Base-by-base conservation (phyloP, 148 eudicot species). In the Rhododendron mucronatum region DNA sequence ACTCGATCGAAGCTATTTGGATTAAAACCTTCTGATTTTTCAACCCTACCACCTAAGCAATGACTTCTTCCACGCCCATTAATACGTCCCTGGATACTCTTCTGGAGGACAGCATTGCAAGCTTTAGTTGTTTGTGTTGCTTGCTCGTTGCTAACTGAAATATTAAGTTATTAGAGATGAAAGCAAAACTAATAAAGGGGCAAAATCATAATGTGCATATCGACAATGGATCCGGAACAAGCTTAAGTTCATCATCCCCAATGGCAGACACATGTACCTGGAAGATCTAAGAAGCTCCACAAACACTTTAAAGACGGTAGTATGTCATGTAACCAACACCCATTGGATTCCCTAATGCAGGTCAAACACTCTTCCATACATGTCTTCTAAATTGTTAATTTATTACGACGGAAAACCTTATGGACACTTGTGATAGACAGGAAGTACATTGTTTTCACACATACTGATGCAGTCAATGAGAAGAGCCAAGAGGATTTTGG, bases 1-100 rank as follows among this genome's bases (percentile, higher is more conserved):
- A 96, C 97, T 41, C 98, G 94, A 57, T 96, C 99, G 77, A 96
- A 96, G 87, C 95, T 96, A 86, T 92, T 91, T 13, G 98, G 93
- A 35, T 90, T 51, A 88, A 96, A 96, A 10, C 99, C 99, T 87
- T 91, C 87, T 0, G 94, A 94, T 87, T 92, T 96, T 75, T 92
- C 94, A 82, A 93, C 99, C 90, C 98, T 92, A 37, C 84, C 96
- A 69, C 98, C 99, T 74, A 83, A 83, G 16, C 84, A 26, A 63
- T 94, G 91, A 83, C 86, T 94, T 88, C 93, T 92, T 86, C 98
- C 99, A 65, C 87, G 88, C 84, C 99, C 98, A 87, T 96, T 96
- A 88, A 89, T 94, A 41, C 71, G 83, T 91, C 86, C 88, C 57
- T 85, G 90, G 59, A 84, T 87, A 26, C 53, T 74, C 82, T 91